Percentiles rank a stretch among this genome's conserved stretches.
phyloP scores from a whole-genome alignment of 441 rosid genomes.

The Aleurites moluccanus region DNA sequence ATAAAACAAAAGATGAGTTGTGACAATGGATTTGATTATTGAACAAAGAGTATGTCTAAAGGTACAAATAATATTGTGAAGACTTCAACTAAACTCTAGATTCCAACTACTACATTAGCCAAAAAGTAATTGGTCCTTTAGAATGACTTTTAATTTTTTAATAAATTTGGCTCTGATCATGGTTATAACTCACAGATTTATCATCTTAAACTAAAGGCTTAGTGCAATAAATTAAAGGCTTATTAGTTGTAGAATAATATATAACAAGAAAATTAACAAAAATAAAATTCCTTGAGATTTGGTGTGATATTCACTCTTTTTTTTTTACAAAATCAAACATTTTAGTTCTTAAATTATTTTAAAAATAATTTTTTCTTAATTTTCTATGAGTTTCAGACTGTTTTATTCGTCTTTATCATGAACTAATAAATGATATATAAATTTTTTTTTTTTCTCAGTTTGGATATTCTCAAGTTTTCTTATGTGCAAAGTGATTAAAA shows the following conservation, averaged over 20 bases:
- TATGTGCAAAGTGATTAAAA: no score
- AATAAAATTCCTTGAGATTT: no score
- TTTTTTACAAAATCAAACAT: neutral
- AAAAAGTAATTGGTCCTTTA: neutral
- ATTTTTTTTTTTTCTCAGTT: no score
- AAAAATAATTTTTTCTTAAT: no score
- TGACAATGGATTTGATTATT: slow-evolving; percentile 27
- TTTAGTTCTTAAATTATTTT: neutral
- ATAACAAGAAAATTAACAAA: neutral
- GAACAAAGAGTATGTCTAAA: slow-evolving; percentile 20
- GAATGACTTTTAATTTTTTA: no score
- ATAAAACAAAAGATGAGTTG: slow-evolving; percentile 19
- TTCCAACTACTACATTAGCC: slow-evolving; percentile 21
- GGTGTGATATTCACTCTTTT: neutral
- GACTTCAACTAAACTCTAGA: slow-evolving; percentile 12
- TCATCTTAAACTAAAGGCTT: no score
- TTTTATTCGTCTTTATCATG: no score
- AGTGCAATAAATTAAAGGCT: no score
- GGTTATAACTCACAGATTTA: no score
- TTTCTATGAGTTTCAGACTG: neutral
- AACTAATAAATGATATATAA: no score
- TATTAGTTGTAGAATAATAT: neutral
- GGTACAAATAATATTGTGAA: slow-evolving; percentile 10
- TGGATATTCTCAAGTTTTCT: no score
- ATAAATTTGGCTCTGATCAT: no score